phyloP scores from a whole-genome alignment of 2,329 filamentous ascomycete genomes.

The Metarhizium album region DNA sequence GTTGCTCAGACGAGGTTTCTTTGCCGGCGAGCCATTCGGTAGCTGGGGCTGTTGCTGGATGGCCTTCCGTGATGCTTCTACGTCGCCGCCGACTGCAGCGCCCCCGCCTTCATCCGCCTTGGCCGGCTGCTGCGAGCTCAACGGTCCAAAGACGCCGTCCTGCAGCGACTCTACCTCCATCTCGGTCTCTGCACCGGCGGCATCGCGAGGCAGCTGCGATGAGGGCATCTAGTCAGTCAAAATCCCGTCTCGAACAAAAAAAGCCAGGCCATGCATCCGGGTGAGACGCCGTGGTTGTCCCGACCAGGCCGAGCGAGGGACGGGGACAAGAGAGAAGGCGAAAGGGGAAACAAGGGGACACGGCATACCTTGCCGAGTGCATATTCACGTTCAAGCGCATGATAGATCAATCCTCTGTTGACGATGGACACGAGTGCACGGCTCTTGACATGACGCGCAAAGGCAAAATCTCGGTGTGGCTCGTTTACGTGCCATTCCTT shows the following conservation, averaged over 20 bases:
- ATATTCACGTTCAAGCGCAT: conserved; percentile 47
- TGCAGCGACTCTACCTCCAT: conserved; percentile 35
- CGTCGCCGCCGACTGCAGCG: conserved; percentile 25
- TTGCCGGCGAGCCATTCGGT: conserved; percentile 45
- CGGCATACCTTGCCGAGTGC: conserved; percentile 37
- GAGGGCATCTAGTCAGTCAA: conserved; percentile 3
- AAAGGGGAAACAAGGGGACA: conserved; percentile 6
- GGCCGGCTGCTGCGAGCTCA: conserved; percentile 34
- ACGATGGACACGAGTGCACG: conserved; percentile 53
- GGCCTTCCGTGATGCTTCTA: conserved; percentile 40
- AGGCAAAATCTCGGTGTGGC: conserved; percentile 51
- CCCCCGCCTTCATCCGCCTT: conserved; percentile 28
- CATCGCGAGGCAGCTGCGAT: conserved; percentile 37
- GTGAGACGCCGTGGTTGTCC: neutral
- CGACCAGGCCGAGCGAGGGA: conserved; percentile 1
- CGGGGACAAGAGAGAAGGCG: conserved; percentile 4
- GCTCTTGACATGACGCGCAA: conserved; percentile 53
- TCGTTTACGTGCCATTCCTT: conserved; percentile 56
- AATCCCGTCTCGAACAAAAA: conserved; percentile 1
- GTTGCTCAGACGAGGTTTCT: conserved; percentile 51
- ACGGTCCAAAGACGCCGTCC: conserved; percentile 46
- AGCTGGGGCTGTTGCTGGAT: conserved; percentile 27
- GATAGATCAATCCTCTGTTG: conserved; percentile 53
- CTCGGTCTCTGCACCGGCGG: conserved; percentile 18
- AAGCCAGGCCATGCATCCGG: neutral